Evolutionary conservation across 2,329 filamentous ascomycete species (phyloP).

Genomic region (Diaporthe batatas): DNA sequence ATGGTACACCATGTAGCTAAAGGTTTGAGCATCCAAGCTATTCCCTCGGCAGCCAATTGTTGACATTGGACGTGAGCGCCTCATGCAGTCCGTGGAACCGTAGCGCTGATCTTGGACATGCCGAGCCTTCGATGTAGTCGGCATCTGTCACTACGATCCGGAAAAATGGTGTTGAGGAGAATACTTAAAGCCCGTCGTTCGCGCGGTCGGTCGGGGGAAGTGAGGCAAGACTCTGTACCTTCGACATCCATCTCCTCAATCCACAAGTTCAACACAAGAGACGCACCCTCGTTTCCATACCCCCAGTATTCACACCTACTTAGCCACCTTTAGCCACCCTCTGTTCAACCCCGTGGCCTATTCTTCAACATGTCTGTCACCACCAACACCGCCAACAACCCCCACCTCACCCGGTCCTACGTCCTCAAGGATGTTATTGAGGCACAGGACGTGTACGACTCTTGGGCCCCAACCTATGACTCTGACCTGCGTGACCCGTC

Average conservation of each 20-base stretch:
- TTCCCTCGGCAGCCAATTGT: slow-evolving; percentile 27
- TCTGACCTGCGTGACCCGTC: slow-evolving; percentile 24
- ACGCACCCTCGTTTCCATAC: background rate
- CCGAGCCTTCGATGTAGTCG: slow-evolving; percentile 33
- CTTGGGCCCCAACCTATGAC: slow-evolving; percentile 29
- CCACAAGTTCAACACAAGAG: slow-evolving; percentile 9
- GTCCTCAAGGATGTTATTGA: slow-evolving; percentile 21
- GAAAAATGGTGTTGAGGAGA: background rate
- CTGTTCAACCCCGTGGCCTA: background rate
- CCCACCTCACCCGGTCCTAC: slow-evolving; percentile 32
- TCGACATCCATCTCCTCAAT: slow-evolving; percentile 4
- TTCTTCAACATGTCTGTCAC: slow-evolving; percentile 27
- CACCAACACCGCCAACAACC: slow-evolving; percentile 32
- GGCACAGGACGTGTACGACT: slow-evolving; percentile 32
- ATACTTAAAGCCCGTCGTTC: slow-evolving; percentile 22
- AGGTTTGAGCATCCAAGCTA: slow-evolving; percentile 33
- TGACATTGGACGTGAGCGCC: slow-evolving; percentile 23
- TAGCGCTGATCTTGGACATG: slow-evolving; percentile 32
- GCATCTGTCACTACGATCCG: slow-evolving; percentile 23
- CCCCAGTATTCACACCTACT: background rate
- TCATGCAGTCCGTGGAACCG: slow-evolving; percentile 23
- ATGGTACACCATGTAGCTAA: slow-evolving; percentile 35
- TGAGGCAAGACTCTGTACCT: background rate
- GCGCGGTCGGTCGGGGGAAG: background rate
- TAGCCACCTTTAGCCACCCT: background rate